Base-by-base conservation (phyloP, 2,329 filamentous ascomycete species). In the Aspergillus brasiliensis region DNA sequence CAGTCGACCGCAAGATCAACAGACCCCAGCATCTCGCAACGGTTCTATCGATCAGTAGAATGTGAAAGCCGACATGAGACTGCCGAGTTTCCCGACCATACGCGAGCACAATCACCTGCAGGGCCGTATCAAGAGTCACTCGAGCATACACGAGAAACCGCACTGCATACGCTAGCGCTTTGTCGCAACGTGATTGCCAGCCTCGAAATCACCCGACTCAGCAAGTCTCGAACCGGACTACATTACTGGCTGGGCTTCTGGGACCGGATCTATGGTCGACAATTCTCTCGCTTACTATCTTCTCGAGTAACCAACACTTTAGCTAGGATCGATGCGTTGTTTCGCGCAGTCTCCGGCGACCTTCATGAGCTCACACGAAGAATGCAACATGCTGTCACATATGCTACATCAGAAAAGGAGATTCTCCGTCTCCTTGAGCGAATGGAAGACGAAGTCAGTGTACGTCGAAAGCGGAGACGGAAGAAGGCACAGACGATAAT, bases 121-220 rank as follows among this genome's bases (percentile, higher is more conserved):
- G 21, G 28, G 5, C 27, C 46, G 38, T 15, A 10, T n/a, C 57
- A 37, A 38, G 11, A 46, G 21, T 51, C 64, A 7, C 48, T 68
- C 15, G 51, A 66, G 48, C 56, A 66, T 40, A 65, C 66, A 5
- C 69, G 70, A 21, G 52, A 58, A 7, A 63, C 65, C 38, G 70
- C 69, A 13, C 53, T 67, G 8, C 56, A 68, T 13, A 67, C 71
- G 8, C 67, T 74, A 19, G 44, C 53, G 6, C 62, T 65, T 25
- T 73, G 71, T 58, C 69, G 70, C 28, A 62, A 65, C 21, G 62
- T 70, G 47, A 69, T 74, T 42, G 60, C 67, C 6, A 62, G 60
- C 3, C 67, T 73, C 6, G 72, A 74, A 51, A 28, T 73, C 19
- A 72, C 65, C 2, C 70, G 72, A 15, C 67, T 74, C 56, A 63